phyloP scores from a whole-genome alignment of 2,329 filamentous ascomycete species.

The Cryphonectria parasitica region DNA sequence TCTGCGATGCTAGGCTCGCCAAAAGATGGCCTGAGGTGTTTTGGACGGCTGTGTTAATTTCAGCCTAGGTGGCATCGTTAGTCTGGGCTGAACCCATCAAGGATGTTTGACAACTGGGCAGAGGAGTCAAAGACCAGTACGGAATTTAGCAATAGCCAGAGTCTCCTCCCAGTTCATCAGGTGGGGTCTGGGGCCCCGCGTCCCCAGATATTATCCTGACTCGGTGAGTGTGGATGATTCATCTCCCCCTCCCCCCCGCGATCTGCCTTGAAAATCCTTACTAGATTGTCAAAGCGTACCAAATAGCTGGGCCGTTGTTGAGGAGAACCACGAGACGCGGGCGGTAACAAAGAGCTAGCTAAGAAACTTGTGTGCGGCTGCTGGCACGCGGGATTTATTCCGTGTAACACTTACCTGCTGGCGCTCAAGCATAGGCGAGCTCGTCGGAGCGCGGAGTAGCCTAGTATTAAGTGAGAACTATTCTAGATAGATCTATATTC shows the following conservation, averaged over 20 bases:
- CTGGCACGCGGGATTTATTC: not conserved
- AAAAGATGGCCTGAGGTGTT: not conserved
- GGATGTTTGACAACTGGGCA: not conserved
- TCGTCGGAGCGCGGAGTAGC: not conserved
- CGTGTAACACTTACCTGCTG: not conserved
- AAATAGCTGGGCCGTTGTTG: not conserved
- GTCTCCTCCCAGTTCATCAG: not conserved
- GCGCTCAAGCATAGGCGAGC: not conserved
- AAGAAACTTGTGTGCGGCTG: not conserved
- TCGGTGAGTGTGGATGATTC: not conserved
- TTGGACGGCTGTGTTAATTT: not conserved
- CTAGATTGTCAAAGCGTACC: not conserved
- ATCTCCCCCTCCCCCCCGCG: not conserved
- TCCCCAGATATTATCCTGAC: slow-evolving; percentile 5
- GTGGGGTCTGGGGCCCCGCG: slow-evolving; percentile 22
- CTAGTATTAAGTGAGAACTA: not conserved
- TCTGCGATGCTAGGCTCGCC: not conserved
- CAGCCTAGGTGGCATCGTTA: not conserved
- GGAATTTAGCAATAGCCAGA: not conserved
- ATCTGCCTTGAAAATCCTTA: not conserved
- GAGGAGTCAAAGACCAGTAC: not conserved
- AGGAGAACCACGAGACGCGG: slow-evolving; percentile 7
- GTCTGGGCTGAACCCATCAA: not conserved
- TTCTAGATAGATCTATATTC: not conserved
- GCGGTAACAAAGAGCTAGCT: not conserved